Evolutionary conservation across 129 eudicot genomes (phyloP), one percentile per base, ranked within the genome.

Genomic region (Helichrysum umbraculigerum): DNA sequence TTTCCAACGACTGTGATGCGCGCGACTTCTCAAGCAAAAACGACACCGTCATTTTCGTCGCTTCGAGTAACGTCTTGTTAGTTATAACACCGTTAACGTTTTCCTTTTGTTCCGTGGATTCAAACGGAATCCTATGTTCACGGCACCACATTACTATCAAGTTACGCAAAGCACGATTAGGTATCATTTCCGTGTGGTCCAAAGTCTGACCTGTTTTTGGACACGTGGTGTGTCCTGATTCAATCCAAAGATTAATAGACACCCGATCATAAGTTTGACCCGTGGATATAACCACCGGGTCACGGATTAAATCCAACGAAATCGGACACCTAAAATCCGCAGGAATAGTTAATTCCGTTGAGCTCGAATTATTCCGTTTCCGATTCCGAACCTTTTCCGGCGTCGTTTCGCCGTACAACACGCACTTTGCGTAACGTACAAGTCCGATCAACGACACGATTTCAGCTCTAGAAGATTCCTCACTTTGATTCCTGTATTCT

Each of bases 91-190:
- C 83, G 78, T 83, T 85, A 42, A 76, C 74, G 37, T 77, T 87
- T 34, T 87, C 87, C 58, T 81, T 88, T 3, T 10, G 71, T 59
- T 87, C 96, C 70, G 84, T 80, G 28, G 86, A 79, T 57, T 86
- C 96, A 50, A 87, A 94, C 0, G 97, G 96, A 33, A 94, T 86
- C 84, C 85, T 70, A 76, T 94, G 96, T 68, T 88, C 90, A 14
- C 93, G 89, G 76, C 98, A 94, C 98, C 98, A 94, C 97, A 88
- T 85, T 39, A 87, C 88, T 58, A 94, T 94, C 88, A 94, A 81
- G 74, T 87, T 88, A 81, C 82, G 88, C 85, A 94, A 69, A 3
- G 96, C 96, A 5, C 33, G 64, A 73, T 94, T 94, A 0, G 98
- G 93, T 22, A 94, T 88, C 39, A 89, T 83, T 41, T 83, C 89